A percentile compares a stretch with the other conserved stretches of the same genome.
Conservation (phyloP, 768 basidiomycete species). For the Strobilomyces echinocephalus region DNA sequence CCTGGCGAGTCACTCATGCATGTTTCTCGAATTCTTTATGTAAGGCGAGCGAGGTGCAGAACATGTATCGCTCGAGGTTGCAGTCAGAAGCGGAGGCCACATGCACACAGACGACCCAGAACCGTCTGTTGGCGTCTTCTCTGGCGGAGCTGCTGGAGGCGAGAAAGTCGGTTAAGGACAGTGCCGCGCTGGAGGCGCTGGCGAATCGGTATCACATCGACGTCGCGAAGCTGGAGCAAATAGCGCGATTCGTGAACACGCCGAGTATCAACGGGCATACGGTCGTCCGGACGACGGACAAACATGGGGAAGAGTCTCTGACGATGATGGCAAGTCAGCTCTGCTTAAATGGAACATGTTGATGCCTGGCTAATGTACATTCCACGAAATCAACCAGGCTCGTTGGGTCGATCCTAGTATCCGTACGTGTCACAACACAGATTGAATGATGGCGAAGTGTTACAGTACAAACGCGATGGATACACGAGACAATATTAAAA, state of each 20-base stretch:
- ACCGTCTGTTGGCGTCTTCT: constrained; percentile 50
- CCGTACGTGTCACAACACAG: background rate
- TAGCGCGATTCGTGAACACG: constrained; percentile 57
- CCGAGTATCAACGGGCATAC: constrained; percentile 54
- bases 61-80: constrained; percentile 49
- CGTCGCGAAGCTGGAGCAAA: constrained; percentile 41
- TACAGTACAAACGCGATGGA: constrained; percentile 11
- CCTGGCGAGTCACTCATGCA: background rate
- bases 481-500: background rate
- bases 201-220: constrained; percentile 56
- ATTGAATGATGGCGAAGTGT: background rate
- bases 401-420: constrained; percentile 27
- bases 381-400: constrained; percentile 16
- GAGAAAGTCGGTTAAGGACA: constrained; percentile 45
- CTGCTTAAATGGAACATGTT: background rate
- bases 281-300: constrained; percentile 39
- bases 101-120: constrained; percentile 37
- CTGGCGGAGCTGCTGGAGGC: constrained; percentile 60
- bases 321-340: constrained; percentile 44
- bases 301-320: constrained; percentile 52
- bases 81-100: constrained; percentile 54
- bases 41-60: constrained; percentile 30
- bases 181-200: constrained; percentile 43
- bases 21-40: background rate
- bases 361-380: background rate